Base-by-base conservation (phyloP, 352 stramenopile species). In the Elongisporangium undulatum region DNA sequence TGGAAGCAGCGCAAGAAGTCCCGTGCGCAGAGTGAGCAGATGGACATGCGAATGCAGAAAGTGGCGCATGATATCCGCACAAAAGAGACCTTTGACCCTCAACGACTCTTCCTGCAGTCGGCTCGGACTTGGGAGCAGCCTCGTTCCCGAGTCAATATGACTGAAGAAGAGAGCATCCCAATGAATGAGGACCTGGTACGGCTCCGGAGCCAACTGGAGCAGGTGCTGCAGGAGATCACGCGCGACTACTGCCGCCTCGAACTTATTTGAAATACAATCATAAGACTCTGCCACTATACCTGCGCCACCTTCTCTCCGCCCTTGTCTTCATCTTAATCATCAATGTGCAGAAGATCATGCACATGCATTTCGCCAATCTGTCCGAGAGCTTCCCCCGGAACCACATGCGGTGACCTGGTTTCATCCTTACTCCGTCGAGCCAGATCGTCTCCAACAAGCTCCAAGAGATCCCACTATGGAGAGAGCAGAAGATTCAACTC, bases 171-270 rank as follows among this genome's bases (percentile, higher is more conserved):
- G 2, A 38, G 60, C 39, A 15, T 79, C 49, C 55, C 67, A 7
- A 66, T 58, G 13, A 63, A 69, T 12, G 59, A 65, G n/a, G 66
- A 83, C 8, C 61, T 89, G 12, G 67, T 69, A 34, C 65, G 60
- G 5, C 68, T 87, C 17, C 65, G 74, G 26, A 49, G 29, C 12
- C 76, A 90, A 24, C 55, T 89, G 23, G 59, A 79, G 38, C 74
- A 57, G 4, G 81, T 90, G 20, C 68, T 88, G 19, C 48, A 29
- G 2, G 75, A 87, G 51, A 87, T 89, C 51, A 74, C 73, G 19
- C 70, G 38, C 17, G 64, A 83, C 51, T 82, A 85, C 34, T 89
- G 81, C 61, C 51, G 53, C 5, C 53, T 80, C 12, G 45, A 76
- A 26, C 50, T 86, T 2, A 41, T 41, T 15, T 41, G 29, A 41